Evolutionary conservation across 176 grass and related monocot species (phyloP).

Genomic region (Pontederia paniculata): DNA sequence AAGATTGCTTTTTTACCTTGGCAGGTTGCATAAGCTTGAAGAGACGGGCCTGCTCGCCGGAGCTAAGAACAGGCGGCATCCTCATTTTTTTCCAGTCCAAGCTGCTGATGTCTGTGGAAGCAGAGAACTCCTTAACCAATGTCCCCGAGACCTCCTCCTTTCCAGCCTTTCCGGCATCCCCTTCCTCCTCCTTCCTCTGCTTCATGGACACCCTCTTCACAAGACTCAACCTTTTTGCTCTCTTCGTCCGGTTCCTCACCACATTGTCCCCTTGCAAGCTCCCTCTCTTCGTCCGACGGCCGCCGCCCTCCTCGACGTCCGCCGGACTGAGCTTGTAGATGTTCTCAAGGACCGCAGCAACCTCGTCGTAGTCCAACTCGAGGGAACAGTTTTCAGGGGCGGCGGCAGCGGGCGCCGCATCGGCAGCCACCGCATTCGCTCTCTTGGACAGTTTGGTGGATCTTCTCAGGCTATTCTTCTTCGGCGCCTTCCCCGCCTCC

Average conservation of each 20-base stretch:
- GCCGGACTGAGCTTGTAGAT: slow-evolving; percentile 85
- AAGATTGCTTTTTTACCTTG: slow-evolving; percentile 31
- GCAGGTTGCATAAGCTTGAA: slow-evolving; percentile 82
- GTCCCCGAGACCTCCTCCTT: slow-evolving; percentile 34
- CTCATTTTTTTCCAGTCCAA: slow-evolving; percentile 87
- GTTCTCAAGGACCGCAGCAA: slow-evolving; percentile 77
- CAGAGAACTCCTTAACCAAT: slow-evolving; percentile 47
- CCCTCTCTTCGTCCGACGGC: slow-evolving; percentile 6
- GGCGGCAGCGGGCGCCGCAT: slow-evolving; percentile 3
- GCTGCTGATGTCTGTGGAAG: slow-evolving; percentile 50
- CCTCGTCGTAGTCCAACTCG: slow-evolving; percentile 56
- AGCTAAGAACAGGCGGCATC: slow-evolving; percentile 71
- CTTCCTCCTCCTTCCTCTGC: slow-evolving; percentile 11
- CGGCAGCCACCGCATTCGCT: neutral
- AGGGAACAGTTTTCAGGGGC: slow-evolving; percentile 11
- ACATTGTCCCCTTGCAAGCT: slow-evolving; percentile 19
- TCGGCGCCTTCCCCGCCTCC: slow-evolving; percentile 12
- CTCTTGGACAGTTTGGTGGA: slow-evolving; percentile 4
- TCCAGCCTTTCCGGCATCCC: neutral
- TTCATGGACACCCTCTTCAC: slow-evolving; percentile 46
- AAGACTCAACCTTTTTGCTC: slow-evolving; percentile 41
- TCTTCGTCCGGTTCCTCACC: slow-evolving; percentile 33
- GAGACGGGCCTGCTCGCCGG: slow-evolving; percentile 41
- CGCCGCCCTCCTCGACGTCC: slow-evolving; percentile 18
- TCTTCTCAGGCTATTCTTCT: slow-evolving; percentile 28